phyloP scores from a whole-genome alignment of 495 filamentous ascomycete species.

The Neurospora sp. region DNA sequence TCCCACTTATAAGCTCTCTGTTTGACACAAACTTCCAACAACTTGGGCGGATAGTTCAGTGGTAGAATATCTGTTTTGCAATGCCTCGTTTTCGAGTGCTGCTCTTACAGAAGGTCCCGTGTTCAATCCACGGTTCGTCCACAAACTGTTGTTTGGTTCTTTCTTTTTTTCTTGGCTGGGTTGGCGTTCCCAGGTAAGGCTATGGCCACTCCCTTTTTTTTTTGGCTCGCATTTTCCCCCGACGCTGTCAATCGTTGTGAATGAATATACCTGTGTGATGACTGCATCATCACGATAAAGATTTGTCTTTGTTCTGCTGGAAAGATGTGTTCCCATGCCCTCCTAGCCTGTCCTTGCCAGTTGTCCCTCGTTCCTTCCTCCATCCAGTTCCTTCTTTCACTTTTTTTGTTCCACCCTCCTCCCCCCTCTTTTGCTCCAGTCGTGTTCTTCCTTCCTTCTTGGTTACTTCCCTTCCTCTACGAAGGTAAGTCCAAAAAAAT shows the following conservation, averaged over 20 bases:
- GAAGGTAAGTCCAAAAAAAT: no score
- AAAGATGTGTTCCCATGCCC: background rate
- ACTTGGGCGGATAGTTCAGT: background rate
- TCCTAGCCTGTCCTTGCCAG: no score
- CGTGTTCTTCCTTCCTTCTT: background rate
- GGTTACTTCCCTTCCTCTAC: no score
- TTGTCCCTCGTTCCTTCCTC: constrained; percentile 1
- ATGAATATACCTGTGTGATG: no score
- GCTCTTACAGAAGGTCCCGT: background rate
- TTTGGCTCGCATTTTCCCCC: no score
- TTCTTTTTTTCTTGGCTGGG: background rate
- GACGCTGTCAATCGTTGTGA: no score
- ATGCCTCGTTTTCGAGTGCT: background rate
- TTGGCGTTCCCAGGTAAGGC: no score
- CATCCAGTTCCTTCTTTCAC: background rate
- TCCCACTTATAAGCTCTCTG: background rate
- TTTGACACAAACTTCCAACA: background rate
- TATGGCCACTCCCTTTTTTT: no score
- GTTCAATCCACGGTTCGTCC: background rate
- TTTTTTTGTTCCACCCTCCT: background rate
- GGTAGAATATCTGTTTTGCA: background rate
- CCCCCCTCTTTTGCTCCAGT: background rate
- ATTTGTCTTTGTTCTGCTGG: background rate
- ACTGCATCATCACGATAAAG: background rate
- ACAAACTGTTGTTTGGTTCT: background rate